phyloP scores from a whole-genome alignment of 2,329 filamentous ascomycete genomes.

The Venturia aucupariae region DNA sequence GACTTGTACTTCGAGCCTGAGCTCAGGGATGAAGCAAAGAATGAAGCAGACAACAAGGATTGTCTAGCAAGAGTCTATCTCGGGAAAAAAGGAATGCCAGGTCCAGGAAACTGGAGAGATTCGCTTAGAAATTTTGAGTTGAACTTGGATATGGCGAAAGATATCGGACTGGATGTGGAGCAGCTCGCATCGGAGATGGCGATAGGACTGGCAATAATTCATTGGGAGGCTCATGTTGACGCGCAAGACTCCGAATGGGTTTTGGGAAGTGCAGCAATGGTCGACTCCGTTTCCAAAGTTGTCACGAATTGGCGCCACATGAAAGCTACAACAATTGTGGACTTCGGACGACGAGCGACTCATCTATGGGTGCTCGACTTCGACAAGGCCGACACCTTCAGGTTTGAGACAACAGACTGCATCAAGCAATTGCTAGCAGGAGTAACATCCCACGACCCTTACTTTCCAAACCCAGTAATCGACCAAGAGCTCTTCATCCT shows the following conservation, averaged over 20 bases:
- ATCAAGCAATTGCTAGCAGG: not conserved
- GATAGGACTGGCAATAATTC: not conserved
- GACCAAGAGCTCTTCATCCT: not conserved
- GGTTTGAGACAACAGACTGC: not conserved
- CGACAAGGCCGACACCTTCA: not conserved
- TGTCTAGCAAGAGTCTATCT: no score
- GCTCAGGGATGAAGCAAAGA: no score
- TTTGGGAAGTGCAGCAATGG: not conserved
- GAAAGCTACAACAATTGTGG: not conserved
- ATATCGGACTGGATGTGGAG: not conserved
- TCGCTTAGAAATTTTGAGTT: not conserved
- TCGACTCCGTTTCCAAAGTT: not conserved
- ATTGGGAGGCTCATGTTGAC: not conserved
- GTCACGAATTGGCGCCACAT: not conserved
- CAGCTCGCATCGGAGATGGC: not conserved
- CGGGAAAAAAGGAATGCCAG: no score
- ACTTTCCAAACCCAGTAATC: not conserved
- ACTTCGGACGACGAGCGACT: not conserved
- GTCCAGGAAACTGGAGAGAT: not conserved
- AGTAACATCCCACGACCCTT: not conserved
- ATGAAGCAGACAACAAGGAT: no score
- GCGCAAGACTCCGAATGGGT: not conserved
- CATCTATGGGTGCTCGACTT: not conserved
- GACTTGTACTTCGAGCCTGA: no score
- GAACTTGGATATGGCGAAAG: not conserved